A percentile compares a stretch with the other conserved stretches of the same genome.
Conservation (phyloP, 768 basidiomycete species). For the Rhizopogon vinicolor region DNA sequence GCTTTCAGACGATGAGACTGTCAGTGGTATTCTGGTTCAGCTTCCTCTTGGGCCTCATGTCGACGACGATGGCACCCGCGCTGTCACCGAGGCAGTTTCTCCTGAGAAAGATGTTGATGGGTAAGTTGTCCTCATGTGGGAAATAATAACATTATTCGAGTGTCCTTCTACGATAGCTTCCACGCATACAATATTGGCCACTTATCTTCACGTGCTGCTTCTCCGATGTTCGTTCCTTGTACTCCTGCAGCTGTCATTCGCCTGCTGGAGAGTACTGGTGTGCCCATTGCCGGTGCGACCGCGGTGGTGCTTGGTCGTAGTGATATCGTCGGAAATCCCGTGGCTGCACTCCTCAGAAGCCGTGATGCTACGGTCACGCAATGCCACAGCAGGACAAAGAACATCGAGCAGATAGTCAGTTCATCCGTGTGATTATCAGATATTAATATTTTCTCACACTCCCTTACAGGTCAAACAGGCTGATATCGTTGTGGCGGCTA, state of each 20-base stretch:
- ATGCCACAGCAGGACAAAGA: slow-evolving; percentile 88
- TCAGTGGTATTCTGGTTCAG: slow-evolving; percentile 93
- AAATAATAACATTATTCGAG: slow-evolving; percentile 1
- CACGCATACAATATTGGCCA: slow-evolving; percentile 98
- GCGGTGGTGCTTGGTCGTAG: slow-evolving; percentile 94
- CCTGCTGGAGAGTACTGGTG: slow-evolving; percentile 83
- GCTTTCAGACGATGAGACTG: slow-evolving; percentile 75
- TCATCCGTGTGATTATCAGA: slow-evolving; percentile 7
- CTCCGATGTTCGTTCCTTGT: slow-evolving; percentile 90
- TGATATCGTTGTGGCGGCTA: slow-evolving; percentile 95
- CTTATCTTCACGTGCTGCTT: slow-evolving; percentile 83
- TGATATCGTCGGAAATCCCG: slow-evolving; percentile 97
- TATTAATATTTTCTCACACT: slow-evolving; percentile 2
- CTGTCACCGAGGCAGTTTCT: slow-evolving; percentile 90
- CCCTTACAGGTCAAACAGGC: slow-evolving; percentile 68
- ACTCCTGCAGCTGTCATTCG: slow-evolving; percentile 92
- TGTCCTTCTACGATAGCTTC: slow-evolving; percentile 51
- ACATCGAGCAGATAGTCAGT: slow-evolving; percentile 74
- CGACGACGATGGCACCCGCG: slow-evolving; percentile 75
- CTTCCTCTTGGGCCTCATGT: slow-evolving; percentile 88
- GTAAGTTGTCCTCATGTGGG: slow-evolving; percentile 37
- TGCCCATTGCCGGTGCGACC: slow-evolving; percentile 70
- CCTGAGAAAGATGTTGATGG: slow-evolving; percentile 97
- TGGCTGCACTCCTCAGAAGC: slow-evolving; percentile 84
- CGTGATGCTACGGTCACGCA: slow-evolving; percentile 96